These are phyloP conservation scores for Arthrinium puccinioides DNA, from an alignment of 2,329 filamentous ascomycete species.

Conservation along the genomic window DNA sequence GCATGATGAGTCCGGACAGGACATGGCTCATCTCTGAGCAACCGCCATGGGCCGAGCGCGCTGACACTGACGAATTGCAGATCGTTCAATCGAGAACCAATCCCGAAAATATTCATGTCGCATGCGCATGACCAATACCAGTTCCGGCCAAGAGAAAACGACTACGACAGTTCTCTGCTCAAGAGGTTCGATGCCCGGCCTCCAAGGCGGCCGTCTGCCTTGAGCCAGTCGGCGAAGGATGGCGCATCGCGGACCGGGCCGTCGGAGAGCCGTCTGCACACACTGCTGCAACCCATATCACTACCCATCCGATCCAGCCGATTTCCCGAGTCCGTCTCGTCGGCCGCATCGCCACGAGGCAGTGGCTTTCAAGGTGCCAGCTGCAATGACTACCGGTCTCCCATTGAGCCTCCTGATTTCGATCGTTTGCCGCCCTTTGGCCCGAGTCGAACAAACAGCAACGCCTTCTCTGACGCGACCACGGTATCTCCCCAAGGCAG, in stretches of 20 bases:
- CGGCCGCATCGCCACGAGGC: slow-evolving; percentile 39
- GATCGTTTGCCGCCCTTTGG: slow-evolving; percentile 41
- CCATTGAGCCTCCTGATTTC: slow-evolving; percentile 34
- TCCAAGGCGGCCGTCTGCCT: slow-evolving; percentile 32
- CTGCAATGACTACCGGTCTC: slow-evolving; percentile 34
- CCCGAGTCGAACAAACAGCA: slow-evolving; percentile 41
- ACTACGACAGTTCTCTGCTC: slow-evolving; percentile 43
- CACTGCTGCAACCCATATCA: slow-evolving; percentile 34
- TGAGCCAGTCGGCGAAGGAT: slow-evolving; percentile 35
- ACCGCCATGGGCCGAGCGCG: too few species aligned
- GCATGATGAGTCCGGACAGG: too few species aligned
- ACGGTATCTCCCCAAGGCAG: slow-evolving; percentile 35
- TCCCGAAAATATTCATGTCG: slow-evolving; percentile 36
- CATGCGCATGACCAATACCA: slow-evolving; percentile 44
- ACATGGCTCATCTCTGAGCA: too few species aligned
- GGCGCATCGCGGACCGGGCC: slow-evolving; percentile 26
- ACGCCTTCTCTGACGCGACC: slow-evolving; percentile 34
- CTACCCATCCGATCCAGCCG: slow-evolving; percentile 36
- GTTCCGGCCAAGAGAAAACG: slow-evolving; percentile 31
- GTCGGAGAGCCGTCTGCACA: slow-evolving; percentile 26
- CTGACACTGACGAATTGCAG: too few species aligned
- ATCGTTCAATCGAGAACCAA: slow-evolving; percentile 30
- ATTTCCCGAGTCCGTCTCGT: slow-evolving; percentile 36
- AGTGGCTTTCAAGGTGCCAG: slow-evolving; percentile 31
- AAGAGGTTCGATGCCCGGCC: slow-evolving; percentile 47